These are phyloP conservation scores for Apiotrichum mycotoxinovorans DNA, from an alignment of 1,284 basidiomycete species.

Conservation along the genomic window DNA sequence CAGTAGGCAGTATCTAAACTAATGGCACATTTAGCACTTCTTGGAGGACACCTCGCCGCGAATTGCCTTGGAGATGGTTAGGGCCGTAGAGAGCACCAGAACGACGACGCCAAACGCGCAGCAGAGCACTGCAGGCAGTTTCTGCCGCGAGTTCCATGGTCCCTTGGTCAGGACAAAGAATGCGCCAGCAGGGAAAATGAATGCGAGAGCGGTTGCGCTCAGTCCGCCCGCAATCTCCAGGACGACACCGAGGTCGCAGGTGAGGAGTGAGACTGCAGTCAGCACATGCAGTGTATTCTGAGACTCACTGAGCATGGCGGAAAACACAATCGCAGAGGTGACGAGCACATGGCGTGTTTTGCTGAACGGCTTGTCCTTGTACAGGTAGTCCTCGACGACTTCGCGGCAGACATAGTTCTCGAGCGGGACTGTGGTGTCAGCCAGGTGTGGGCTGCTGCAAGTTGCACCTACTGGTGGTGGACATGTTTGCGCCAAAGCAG, in stretches of 20 bases:
- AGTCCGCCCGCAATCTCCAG: constrained; percentile 95
- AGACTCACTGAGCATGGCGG: constrained; percentile 86
- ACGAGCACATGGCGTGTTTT: constrained; percentile 83
- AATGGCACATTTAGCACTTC: constrained; percentile 22
- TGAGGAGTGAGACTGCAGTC: constrained; percentile 66
- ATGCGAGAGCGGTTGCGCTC: constrained; percentile 89
- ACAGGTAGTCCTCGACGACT: constrained; percentile 91
- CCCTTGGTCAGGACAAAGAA: constrained; percentile 68
- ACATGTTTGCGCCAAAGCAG: constrained; percentile 97
- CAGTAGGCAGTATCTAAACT: not conserved
- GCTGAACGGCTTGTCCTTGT: constrained; percentile 74
- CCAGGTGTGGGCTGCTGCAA: not conserved
- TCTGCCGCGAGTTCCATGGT: constrained; percentile 64
- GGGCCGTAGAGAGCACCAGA: constrained; percentile 69
- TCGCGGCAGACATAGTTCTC: constrained; percentile 49
- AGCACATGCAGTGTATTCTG: constrained; percentile 64
- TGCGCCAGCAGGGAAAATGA: constrained; percentile 86
- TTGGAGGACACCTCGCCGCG: constrained; percentile 58
- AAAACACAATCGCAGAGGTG: constrained; percentile 77
- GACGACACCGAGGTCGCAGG: constrained; percentile 95
- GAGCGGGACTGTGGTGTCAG: constrained; percentile 33
- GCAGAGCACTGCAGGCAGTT: constrained; percentile 71
- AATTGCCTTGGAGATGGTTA: constrained; percentile 73
- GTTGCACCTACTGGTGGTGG: constrained; percentile 69
- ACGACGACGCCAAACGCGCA: constrained; percentile 71